Base-by-base conservation (phyloP, 73 alveolate genomes). In the Paramecium octaurelia region DNA sequence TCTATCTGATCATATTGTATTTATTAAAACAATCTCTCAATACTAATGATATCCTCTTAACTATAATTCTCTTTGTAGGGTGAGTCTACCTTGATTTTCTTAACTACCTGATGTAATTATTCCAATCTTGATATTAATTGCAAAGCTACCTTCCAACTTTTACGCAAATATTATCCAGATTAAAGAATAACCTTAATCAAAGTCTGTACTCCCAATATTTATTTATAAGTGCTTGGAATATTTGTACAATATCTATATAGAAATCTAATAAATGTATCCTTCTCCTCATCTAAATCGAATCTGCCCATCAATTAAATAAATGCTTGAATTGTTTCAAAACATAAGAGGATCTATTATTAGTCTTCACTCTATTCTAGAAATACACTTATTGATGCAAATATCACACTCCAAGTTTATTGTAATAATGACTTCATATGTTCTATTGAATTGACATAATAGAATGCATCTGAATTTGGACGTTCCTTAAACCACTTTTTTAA, bases 401-500 rank as follows among this genome's bases (percentile, higher is more conserved):
- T 95, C 10, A 97, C 97, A 84, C 96, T 92, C 99, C 99, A 96
- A 7, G 84, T 58, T 46, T 57, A 57, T 92, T 95, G 97, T 64
- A 96, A 94, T 85, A 96, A 80, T 8, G 97, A 96, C 23, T 94
- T 93, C 20, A 96, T 80, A 36, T 95, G 96, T 8, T 93, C 95
- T 5, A 93, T 59, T 38, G 96, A 95, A 46, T 84, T 91, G 8
- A 96, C 97, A 14, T 48, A 57, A 75, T 85, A 93, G 27, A 89
- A 77, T 21, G 89, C 93, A 18, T 85, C 58, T 60, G 35, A 42
- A 29, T 87, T 86, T 24, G 94, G 86, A 75, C 84, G 93, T 83
- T 95, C 92, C 89, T 95, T 96, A 35, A 97, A 93, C 58, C 98
- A 96, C 92, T 96, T 97, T 93, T 96, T 96, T 20, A 97, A 92